Conservation (phyloP, 2,329 filamentous ascomycete genomes). For the Monosporascus sp. region DNA sequence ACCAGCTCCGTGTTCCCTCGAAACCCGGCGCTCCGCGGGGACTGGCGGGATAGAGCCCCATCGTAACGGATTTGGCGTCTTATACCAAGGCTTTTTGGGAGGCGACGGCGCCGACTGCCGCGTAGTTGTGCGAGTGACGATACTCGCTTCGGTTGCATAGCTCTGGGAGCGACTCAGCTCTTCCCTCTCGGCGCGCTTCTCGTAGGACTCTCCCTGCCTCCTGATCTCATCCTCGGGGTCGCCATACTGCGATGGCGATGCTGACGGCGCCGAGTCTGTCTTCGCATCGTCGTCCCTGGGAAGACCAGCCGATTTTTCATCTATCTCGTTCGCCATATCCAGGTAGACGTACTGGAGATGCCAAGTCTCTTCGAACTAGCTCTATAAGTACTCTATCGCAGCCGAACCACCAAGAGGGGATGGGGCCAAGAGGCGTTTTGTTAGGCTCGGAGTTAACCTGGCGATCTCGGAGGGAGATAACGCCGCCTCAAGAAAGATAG, state of each 20-base stretch:
- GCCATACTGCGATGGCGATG: constrained; percentile 11
- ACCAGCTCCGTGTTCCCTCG: constrained; percentile 65
- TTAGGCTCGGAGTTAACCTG: not conserved
- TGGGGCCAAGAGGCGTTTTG: not conserved
- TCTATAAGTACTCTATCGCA: not conserved
- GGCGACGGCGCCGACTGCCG: constrained; percentile 21
- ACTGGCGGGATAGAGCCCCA: constrained; percentile 54
- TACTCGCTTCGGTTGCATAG: constrained; percentile 48
- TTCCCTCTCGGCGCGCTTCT: constrained; percentile 22
- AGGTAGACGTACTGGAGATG: not conserved
- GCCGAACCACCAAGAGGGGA: not conserved
- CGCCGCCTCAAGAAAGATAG: not conserved
- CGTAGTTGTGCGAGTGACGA: constrained; percentile 37
- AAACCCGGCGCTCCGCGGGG: constrained; percentile 47
- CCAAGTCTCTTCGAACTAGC: not conserved
- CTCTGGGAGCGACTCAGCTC: constrained; percentile 41
- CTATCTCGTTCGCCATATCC: constrained; percentile 22
- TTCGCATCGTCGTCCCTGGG: constrained; percentile 14
- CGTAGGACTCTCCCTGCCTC: constrained; percentile 17
- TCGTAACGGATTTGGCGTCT: constrained; percentile 54
- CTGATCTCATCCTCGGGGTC: constrained; percentile 24
- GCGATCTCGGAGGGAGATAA: not conserved
- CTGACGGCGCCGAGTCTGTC: constrained; percentile 11
- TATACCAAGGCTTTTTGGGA: constrained; percentile 56
- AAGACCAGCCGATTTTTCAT: constrained; percentile 19